A percentile compares a stretch with the other conserved stretches of the same genome.
These are phyloP conservation scores for Epichloe hybrida DNA, from an alignment of 2,329 filamentous ascomycete species.

Conservation along the genomic window DNA sequence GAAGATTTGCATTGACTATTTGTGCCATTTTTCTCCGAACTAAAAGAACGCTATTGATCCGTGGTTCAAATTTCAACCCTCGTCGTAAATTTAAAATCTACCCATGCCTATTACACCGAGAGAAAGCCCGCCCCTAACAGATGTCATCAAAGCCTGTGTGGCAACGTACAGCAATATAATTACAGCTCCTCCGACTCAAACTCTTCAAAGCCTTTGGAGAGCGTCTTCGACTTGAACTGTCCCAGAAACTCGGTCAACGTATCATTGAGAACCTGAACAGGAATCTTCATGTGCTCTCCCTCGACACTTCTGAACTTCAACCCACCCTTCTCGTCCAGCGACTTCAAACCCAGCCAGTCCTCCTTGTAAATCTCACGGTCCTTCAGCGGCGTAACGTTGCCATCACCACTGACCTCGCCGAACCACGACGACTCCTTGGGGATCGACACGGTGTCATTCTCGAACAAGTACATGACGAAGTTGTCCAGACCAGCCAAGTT, in stretches of 20 bases:
- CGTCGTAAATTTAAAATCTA: background rate
- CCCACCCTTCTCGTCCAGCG: slow-evolving; percentile 64
- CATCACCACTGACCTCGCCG: slow-evolving; percentile 63
- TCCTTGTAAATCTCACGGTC: slow-evolving; percentile 66
- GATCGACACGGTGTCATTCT: slow-evolving; percentile 70
- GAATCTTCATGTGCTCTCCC: slow-evolving; percentile 75
- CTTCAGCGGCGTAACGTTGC: slow-evolving; percentile 47
- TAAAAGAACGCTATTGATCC: background rate
- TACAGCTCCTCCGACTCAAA: slow-evolving; percentile 25
- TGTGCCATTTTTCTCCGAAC: background rate
- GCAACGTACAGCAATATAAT: background rate
- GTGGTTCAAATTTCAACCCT: background rate
- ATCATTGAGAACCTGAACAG: slow-evolving; percentile 48
- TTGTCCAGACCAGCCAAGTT: slow-evolving; percentile 58
- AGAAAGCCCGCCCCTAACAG: too few species aligned
- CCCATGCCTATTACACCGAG: background rate
- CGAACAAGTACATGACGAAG: slow-evolving; percentile 84
- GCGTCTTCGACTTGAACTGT: slow-evolving; percentile 27
- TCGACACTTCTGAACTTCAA: slow-evolving; percentile 60
- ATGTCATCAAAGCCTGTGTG: too few species aligned
- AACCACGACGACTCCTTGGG: slow-evolving; percentile 92
- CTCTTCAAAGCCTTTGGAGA: slow-evolving; percentile 7
- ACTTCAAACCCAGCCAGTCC: slow-evolving; percentile 82
- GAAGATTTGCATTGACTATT: background rate
- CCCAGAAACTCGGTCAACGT: slow-evolving; percentile 58